phyloP scores from a whole-genome alignment of 2,329 filamentous ascomycete genomes.

The Paraphaeosphaeria minitans region DNA sequence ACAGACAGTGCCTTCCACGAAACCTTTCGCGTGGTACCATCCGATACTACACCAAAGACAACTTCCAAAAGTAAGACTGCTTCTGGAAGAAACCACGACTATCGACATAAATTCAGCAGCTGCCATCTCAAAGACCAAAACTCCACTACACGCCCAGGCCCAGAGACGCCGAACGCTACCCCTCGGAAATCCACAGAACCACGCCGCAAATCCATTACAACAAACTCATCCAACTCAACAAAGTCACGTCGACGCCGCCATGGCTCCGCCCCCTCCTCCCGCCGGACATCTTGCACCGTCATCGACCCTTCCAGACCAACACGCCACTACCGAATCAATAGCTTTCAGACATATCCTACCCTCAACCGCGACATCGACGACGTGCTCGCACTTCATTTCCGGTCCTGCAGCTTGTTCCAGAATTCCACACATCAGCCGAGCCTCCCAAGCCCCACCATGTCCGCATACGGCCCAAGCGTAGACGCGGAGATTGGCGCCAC shows the following conservation, averaged over 20 bases:
- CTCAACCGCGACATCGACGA: conserved; percentile 45
- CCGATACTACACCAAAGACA: conserved; percentile 20
- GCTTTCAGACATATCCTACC: conserved; percentile 34
- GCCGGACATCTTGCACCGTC: conserved; percentile 42
- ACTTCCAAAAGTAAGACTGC: conserved; percentile 34
- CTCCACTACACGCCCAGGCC: conserved; percentile 26
- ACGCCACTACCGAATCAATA: conserved; percentile 43
- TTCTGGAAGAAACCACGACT: conserved; percentile 24
- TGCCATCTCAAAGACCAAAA: conserved; percentile 8
- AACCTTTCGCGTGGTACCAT: conserved; percentile 24
- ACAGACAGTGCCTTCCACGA: conserved; percentile 42
- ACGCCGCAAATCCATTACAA: conserved; percentile 35
- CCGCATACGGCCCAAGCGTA: conserved; percentile 21
- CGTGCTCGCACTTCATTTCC: conserved; percentile 47
- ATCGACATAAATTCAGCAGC: conserved; percentile 19
- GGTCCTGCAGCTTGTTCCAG: conserved; percentile 44
- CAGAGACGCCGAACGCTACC: conserved; percentile 26
- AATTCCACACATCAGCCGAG: conserved; percentile 36
- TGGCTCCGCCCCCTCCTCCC: conserved; percentile 42
- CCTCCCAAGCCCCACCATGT: conserved; percentile 29
- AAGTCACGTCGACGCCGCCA: conserved; percentile 34
- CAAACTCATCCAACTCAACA: conserved; percentile 37
- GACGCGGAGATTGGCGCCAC: conserved; percentile 8
- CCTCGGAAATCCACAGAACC: conserved; percentile 20
- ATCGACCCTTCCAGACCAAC: conserved; percentile 42